These are phyloP conservation scores for Gossypium bickii DNA, from an alignment of 345 rosid genomes.

Conservation along the genomic window DNA sequence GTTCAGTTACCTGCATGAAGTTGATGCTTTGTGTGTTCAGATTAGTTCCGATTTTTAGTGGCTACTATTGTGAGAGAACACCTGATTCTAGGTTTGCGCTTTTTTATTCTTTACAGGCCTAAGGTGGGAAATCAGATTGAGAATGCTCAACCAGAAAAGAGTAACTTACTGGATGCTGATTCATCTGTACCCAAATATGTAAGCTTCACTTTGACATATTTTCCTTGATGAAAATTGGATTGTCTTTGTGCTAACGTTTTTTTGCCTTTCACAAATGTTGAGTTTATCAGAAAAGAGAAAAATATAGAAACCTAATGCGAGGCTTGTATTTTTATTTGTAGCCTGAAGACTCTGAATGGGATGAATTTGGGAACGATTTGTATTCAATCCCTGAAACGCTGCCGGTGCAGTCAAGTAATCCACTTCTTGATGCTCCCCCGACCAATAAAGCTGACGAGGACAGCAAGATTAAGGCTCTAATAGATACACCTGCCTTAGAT, in stretches of 20 bases:
- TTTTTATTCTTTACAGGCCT: constrained; percentile 54
- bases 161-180: constrained; percentile 42
- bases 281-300: background rate
- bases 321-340: constrained; percentile 24
- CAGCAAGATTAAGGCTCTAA: constrained; percentile 82
- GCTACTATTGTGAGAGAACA: constrained; percentile 3
- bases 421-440: constrained; percentile 49
- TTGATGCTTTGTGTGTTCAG: background rate
- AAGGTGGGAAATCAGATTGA: constrained; percentile 51
- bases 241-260: background rate
- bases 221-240: background rate
- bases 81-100: constrained; percentile 24
- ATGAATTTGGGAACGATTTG: constrained; percentile 95
- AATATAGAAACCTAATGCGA: background rate
- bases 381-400: constrained; percentile 76
- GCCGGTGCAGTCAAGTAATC: constrained; percentile 46
- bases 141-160: constrained; percentile 43
- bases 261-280: background rate
- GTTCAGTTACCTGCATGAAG: background rate
- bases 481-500: constrained; percentile 93
- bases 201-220: constrained; percentile 24
- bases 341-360: constrained; percentile 84
- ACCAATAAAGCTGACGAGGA: constrained; percentile 85
- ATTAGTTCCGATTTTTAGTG: background rate
- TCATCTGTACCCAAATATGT: constrained; percentile 60